Evolutionary conservation across 352 stramenopile species (phyloP).

Genomic region (Globisporangium acanthophoron): DNA sequence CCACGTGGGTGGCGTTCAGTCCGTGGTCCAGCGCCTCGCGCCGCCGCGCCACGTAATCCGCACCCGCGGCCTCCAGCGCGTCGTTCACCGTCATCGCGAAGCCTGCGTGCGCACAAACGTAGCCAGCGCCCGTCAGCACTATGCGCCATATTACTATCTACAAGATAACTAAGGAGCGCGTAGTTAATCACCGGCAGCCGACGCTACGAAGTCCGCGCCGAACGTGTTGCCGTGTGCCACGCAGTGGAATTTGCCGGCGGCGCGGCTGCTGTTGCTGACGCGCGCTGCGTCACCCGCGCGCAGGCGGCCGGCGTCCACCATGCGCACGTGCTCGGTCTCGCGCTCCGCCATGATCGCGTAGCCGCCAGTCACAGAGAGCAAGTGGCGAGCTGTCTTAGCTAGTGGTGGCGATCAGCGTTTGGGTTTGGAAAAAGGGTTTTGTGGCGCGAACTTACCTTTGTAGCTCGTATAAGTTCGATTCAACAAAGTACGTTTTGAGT

Average conservation of each 20-base stretch:
- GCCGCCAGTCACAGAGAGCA: neutral
- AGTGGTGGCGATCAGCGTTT: neutral
- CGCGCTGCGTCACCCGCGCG: conserved; percentile 31
- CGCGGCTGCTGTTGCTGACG: conserved; percentile 12
- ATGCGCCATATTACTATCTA: too few species aligned
- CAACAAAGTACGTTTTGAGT: neutral
- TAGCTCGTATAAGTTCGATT: neutral
- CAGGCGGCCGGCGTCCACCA: conserved; percentile 62
- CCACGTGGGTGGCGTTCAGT: conserved; percentile 41
- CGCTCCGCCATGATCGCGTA: conserved; percentile 23
- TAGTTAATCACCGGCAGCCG: conserved; percentile 22
- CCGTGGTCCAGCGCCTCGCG: conserved; percentile 50
- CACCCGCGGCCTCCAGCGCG: conserved; percentile 23
- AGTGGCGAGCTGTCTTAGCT: neutral
- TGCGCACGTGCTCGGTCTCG: conserved; percentile 73
- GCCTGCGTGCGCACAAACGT: conserved; percentile 14
- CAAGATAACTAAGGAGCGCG: neutral
- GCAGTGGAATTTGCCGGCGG: conserved; percentile 44
- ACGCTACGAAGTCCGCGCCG: conserved; percentile 47
- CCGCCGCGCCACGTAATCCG: conserved; percentile 38
- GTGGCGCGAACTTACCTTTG: too few species aligned
- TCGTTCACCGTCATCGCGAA: conserved; percentile 38
- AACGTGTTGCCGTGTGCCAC: conserved; percentile 57
- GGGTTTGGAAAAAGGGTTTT: neutral
- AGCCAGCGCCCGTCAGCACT: neutral